Conservation (phyloP, 345 rosid genomes). For the Eucalyptus cladocalyx region DNA sequence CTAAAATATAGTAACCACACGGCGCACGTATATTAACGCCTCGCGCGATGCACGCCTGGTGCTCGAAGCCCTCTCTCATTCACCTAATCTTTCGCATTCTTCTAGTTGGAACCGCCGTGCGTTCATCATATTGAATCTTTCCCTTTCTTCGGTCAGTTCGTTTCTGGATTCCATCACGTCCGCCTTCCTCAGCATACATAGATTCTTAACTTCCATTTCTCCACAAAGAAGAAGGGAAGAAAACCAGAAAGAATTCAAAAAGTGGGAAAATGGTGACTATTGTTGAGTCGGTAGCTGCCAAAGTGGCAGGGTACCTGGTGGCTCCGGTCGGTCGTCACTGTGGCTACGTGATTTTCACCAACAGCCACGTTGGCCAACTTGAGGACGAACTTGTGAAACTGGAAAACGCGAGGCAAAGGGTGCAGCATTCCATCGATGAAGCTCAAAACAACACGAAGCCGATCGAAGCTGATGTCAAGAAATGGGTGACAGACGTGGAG, state of each 20-base stretch:
- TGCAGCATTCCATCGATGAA: not conserved
- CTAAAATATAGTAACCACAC: too few species aligned
- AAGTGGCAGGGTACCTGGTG: too few species aligned
- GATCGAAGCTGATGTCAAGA: fast-evolving
- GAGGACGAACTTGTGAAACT: not conserved
- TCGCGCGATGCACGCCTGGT: too few species aligned
- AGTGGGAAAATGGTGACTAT: not conserved
- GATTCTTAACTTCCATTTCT: not conserved
- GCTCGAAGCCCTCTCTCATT: too few species aligned
- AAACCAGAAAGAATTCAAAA: not conserved
- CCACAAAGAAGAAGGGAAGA: not conserved
- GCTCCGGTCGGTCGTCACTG: too few species aligned
- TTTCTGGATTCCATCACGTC: not conserved
- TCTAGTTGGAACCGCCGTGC: too few species aligned
- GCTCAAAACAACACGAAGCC: not conserved
- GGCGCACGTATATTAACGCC: too few species aligned
- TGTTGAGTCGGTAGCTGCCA: fast-evolving
- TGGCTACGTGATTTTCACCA: too few species aligned
- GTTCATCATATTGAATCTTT: too few species aligned
- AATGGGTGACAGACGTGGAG: fast-evolving
- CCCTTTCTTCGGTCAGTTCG: too few species aligned
- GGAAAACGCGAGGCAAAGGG: fast-evolving
- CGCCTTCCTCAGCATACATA: not conserved
- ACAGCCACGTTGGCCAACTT: not conserved
- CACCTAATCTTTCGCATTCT: too few species aligned